Conservation (phyloP, 805 yeast genomes). For the Candida morakotiae region DNA sequence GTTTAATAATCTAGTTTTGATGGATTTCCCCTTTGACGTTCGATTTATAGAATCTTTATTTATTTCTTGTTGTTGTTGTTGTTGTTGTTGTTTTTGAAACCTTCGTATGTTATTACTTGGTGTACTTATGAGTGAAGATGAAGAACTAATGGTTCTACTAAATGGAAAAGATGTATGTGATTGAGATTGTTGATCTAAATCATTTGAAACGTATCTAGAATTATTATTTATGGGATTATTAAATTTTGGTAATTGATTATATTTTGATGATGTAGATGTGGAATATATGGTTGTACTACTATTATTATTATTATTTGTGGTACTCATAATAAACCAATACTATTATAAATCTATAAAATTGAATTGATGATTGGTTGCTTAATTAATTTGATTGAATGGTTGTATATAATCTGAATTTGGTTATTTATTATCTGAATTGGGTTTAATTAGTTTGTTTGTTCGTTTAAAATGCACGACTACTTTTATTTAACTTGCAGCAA, state of each 20-base stretch:
- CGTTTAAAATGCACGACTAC: too few species aligned
- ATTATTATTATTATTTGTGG: constrained; percentile 3
- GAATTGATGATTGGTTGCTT: too few species aligned
- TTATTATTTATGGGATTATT: constrained; percentile 7
- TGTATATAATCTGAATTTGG: too few species aligned
- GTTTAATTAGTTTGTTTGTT: too few species aligned
- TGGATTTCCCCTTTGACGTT: constrained; percentile 21
- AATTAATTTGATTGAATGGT: too few species aligned
- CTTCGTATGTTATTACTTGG: constrained; percentile 39
- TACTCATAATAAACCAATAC: constrained; percentile 1
- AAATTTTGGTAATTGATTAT: constrained; percentile 13
- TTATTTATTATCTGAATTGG: too few species aligned
- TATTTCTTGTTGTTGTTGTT: constrained; percentile 9
- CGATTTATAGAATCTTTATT: not conserved
- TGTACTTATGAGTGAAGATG: constrained; percentile 37
- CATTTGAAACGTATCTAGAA: constrained; percentile 9
- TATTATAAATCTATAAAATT: too few species aligned
- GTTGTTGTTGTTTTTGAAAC: constrained; percentile 23
- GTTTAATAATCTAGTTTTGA: constrained; percentile 35
- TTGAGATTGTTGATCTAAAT: constrained; percentile 4
- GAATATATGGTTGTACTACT: constrained; percentile 1
- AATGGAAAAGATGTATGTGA: not conserved
- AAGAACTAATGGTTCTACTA: constrained; percentile 32
- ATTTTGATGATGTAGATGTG: constrained; percentile 8
- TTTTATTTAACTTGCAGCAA: too few species aligned